Evolutionary conservation across 768 basidiomycete genomes (phyloP), one percentile per base, ranked within the genome.

Genomic region (Leccinum rimulosum): DNA sequence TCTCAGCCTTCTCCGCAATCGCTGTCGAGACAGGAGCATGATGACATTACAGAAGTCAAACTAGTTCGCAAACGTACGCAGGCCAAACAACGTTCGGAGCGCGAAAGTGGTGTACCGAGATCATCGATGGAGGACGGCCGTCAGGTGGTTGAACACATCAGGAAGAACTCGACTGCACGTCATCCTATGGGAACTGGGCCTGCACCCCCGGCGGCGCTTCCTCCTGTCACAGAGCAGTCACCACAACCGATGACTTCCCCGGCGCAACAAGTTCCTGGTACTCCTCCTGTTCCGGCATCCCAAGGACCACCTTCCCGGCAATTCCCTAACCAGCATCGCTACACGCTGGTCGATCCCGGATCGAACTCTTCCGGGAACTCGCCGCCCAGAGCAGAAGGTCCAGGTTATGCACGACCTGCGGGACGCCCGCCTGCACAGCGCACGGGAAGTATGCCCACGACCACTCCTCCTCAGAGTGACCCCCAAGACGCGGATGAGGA

Each of bases 61-160:
- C 84, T 98, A 49, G 88, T 95, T 8, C 80, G 95, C 1, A 89
- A 86, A 61, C 84, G 93, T 15, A 97, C 94, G 0, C 80, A 76
- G 75, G 95, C 82, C 55, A 83, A 84, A 61, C 77, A 86, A 65
- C 77, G 86, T 25, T 82, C 83, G 40, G 63, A 69, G 62, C 59
- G 67, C 57, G 70, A 70, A 11, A 30, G 68, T 2, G 53, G 50
- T 7, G 22, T 12, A 1, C 28, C 62, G 4, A 57, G 67, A 19
- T 30, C 57, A 17, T 67, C 69, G 5, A 7, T 70, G 11, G 73
- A 71, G 14, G 79, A 82, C 28, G 70, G 77, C 0, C 70, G 70
- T 25, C 75, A 75, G 52, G 80, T 87, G 27, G 76, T 88, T 11
- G 84, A 86, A 15, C 72, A 77, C 35, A 81, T 86, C 11, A 73